Percentiles rank a stretch among this genome's conserved stretches.
Evolutionary conservation across 805 yeast genomes (phyloP).

Genomic region (Metschnikowia reukaufii): DNA sequence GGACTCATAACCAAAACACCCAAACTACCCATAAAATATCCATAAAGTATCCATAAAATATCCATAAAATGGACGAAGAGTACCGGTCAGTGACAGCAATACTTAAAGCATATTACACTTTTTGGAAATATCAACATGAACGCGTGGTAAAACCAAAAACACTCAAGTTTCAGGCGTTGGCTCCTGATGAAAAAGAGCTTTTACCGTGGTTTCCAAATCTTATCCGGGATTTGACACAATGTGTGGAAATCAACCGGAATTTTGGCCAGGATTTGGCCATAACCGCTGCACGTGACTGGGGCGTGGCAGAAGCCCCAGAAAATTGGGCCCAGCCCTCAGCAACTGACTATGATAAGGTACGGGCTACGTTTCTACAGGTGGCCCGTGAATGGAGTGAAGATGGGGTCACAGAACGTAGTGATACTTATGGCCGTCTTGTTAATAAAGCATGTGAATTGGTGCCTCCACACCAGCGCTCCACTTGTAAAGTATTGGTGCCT

Average conservation of each 20-base stretch:
- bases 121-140: conserved; percentile 33
- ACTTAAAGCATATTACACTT: conserved; percentile 35
- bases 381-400: conserved; percentile 62
- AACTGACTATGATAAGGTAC: conserved; percentile 56
- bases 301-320: conserved; percentile 35
- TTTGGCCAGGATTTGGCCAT: conserved; percentile 46
- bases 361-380: conserved; percentile 55
- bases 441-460: conserved; percentile 31
- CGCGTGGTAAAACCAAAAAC: conserved; percentile 34
- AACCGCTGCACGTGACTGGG: conserved; percentile 51
- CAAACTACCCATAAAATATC: too few species aligned
- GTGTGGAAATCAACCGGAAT: conserved; percentile 45
- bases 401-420: conserved; percentile 47
- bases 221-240: conserved; percentile 37
- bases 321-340: conserved; percentile 44
- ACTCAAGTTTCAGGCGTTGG: conserved; percentile 29
- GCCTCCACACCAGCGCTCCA: conserved; percentile 39
- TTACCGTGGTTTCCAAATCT: conserved; percentile 53
- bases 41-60: neutral
- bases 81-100: conserved; percentile 38
- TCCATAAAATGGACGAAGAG: conserved; percentile 28
- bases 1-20: too few species aligned
- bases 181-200: conserved; percentile 40
- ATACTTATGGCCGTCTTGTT: conserved; percentile 40
- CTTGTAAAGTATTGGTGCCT: conserved; percentile 52